Percentiles rank a stretch among this genome's conserved stretches.
These are phyloP conservation scores for Talaromyces liani DNA, from an alignment of 495 filamentous ascomycete species.

Conservation along the genomic window DNA sequence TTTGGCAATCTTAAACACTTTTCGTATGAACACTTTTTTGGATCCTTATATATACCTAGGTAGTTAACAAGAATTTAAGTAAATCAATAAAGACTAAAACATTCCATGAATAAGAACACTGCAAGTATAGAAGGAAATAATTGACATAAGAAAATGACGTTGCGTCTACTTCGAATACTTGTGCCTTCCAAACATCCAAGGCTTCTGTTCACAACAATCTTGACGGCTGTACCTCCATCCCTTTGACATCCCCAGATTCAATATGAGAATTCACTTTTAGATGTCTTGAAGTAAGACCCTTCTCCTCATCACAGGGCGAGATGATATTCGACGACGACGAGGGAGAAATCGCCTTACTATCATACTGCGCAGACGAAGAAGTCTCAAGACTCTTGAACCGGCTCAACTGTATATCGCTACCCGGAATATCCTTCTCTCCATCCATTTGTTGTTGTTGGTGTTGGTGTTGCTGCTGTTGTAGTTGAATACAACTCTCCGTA, in stretches of 20 bases:
- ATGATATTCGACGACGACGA: neutral
- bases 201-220: neutral
- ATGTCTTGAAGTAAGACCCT: neutral
- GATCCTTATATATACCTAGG: neutral
- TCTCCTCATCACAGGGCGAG: neutral
- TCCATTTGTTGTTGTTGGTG: neutral
- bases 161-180: neutral
- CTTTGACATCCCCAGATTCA: neutral
- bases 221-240: neutral
- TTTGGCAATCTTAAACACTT: too few species aligned
- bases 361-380: neutral
- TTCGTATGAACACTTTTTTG: neutral
- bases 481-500: conserved; percentile 1
- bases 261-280: neutral
- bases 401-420: neutral
- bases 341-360: neutral
- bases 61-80: neutral
- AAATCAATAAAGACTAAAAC: neutral
- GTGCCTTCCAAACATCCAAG: neutral
- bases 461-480: neutral
- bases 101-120: neutral
- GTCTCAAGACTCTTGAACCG: neutral
- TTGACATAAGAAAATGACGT: neutral
- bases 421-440: neutral
- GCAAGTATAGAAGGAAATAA: neutral